Conservation (phyloP, 306 rosid species). For the Dicorynia guianensis region DNA sequence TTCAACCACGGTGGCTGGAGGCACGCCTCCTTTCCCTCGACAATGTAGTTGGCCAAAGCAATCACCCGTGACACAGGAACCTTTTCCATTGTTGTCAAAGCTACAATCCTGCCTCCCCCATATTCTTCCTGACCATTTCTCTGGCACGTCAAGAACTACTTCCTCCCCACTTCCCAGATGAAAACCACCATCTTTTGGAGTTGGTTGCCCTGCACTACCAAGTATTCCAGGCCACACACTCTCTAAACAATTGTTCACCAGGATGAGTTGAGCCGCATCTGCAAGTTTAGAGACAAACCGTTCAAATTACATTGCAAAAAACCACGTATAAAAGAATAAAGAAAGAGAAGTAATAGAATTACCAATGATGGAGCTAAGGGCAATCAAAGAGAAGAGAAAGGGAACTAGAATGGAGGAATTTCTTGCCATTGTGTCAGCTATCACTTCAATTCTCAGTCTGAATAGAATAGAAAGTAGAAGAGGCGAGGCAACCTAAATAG, state of each 20-base stretch:
- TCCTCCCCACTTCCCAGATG: slow-evolving; percentile 86
- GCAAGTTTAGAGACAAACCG: slow-evolving; percentile 16
- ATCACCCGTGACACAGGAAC: slow-evolving; percentile 79
- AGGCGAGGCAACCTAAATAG: slow-evolving; percentile 40
- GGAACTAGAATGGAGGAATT: slow-evolving; percentile 43
- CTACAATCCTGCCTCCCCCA: slow-evolving; percentile 94
- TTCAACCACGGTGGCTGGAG: slow-evolving; percentile 95
- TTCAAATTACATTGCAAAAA: neutral
- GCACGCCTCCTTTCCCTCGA: slow-evolving; percentile 68
- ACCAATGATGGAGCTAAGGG: slow-evolving; percentile 54
- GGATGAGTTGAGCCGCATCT: slow-evolving; percentile 86
- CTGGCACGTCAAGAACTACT: slow-evolving; percentile 63
- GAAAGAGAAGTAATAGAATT: slow-evolving; percentile 19
- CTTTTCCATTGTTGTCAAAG: slow-evolving; percentile 70
- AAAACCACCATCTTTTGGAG: slow-evolving; percentile 82
- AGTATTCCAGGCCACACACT: slow-evolving; percentile 96
- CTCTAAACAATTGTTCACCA: slow-evolving; percentile 88
- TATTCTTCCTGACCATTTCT: slow-evolving; percentile 94
- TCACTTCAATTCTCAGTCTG: slow-evolving; percentile 30
- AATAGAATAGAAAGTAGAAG: slow-evolving; percentile 3
- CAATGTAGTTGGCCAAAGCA: slow-evolving; percentile 72
- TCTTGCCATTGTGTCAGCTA: slow-evolving; percentile 50
- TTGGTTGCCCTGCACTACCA: slow-evolving; percentile 76
- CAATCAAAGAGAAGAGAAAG: slow-evolving; percentile 44
- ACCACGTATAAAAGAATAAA: slow-evolving; percentile 31